These are phyloP conservation scores for Coemansia biformis DNA, from an alignment of 192 early-diverging fungal species.

Conservation along the genomic window DNA sequence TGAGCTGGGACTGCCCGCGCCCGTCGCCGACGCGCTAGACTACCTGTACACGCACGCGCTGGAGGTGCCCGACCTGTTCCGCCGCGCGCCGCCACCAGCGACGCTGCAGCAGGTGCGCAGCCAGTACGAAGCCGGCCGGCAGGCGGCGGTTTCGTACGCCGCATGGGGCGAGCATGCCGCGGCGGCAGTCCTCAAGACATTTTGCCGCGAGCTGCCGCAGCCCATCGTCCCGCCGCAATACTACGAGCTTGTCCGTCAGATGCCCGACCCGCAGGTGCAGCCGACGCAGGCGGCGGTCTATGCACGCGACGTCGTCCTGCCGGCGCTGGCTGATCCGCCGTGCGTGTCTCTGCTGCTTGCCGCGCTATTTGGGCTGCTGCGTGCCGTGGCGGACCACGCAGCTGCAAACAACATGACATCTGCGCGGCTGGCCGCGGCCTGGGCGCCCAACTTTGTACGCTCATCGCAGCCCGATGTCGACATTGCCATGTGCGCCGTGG, in stretches of 20 bases:
- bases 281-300: constrained; percentile 28
- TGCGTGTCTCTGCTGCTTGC: constrained; percentile 54
- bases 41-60: constrained; percentile 69
- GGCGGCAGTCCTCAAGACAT: constrained; percentile 76
- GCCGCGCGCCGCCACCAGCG: constrained; percentile 70
- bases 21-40: constrained; percentile 66
- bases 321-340: constrained; percentile 47
- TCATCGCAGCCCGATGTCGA: constrained; percentile 49
- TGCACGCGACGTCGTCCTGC: constrained; percentile 42
- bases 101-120: constrained; percentile 59
- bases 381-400: constrained; percentile 62
- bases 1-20: constrained; percentile 68
- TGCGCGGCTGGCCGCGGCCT: constrained; percentile 74
- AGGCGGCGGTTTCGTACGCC: constrained; percentile 53
- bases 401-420: constrained; percentile 78
- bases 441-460: constrained; percentile 80
- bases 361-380: constrained; percentile 67
- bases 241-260: constrained; percentile 55
- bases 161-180: constrained; percentile 75
- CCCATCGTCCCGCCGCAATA: constrained; percentile 63
- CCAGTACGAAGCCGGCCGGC: constrained; percentile 44
- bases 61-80: constrained; percentile 76
- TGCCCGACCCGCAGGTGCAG: constrained; percentile 36
- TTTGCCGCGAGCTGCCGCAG: constrained; percentile 73
- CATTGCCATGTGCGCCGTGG: constrained; percentile 49